Conservation (phyloP, 495 filamentous ascomycete genomes). For the Neurospora sp. region DNA sequence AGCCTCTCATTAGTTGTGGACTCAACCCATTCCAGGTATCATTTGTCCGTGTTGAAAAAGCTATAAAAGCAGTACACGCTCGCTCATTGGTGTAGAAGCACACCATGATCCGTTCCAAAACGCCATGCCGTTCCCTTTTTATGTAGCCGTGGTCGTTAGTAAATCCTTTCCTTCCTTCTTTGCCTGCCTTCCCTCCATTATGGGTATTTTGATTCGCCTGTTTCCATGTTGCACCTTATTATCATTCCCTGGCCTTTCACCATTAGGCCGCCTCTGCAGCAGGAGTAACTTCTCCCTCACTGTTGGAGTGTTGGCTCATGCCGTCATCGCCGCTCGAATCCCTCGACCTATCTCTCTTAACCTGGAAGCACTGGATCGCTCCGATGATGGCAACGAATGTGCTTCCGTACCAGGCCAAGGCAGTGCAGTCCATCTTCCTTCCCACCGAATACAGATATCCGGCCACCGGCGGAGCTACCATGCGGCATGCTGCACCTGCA, state of each 20-base stretch:
- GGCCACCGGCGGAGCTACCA: constrained; percentile 64
- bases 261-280: background rate
- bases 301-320: background rate
- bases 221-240: background rate
- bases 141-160: background rate
- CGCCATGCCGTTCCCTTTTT: background rate
- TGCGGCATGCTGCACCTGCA: constrained; percentile 66
- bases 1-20: background rate
- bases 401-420: constrained; percentile 71
- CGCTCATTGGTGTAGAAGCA: background rate
- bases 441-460: constrained; percentile 66
- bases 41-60: background rate
- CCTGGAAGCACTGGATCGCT: constrained; percentile 56
- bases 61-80: background rate
- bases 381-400: constrained; percentile 59
- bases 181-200: background rate
- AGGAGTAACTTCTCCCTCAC: background rate
- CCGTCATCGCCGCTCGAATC: background rate
- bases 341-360: constrained; percentile 34
- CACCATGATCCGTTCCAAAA: background rate
- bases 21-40: background rate
- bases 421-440: constrained; percentile 55
- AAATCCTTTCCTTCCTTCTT: background rate
- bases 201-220: background rate
- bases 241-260: background rate